Base-by-base conservation (phyloP, 768 basidiomycete genomes). In the Cystofilobasidium bisporidii region DNA sequence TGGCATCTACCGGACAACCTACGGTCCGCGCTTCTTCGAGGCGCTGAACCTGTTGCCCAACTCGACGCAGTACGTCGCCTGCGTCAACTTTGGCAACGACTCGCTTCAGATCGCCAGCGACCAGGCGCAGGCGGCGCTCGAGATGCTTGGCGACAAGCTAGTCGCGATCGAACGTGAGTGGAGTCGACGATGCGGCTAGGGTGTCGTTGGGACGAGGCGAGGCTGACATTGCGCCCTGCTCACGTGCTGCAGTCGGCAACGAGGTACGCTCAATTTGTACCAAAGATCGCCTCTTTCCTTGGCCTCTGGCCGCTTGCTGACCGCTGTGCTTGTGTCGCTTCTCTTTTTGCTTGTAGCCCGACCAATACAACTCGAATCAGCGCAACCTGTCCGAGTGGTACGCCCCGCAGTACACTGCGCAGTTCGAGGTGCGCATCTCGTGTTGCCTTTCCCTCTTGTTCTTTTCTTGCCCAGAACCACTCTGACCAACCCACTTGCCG, bases 21-120 rank as follows among this genome's bases (percentile, higher is more conserved):
- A 71, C 41, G 76, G 76, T 1, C 74, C 75, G 2, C 71, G 61
- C 4, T 72, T 71, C 59, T 76, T 75, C 62, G 72, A 74, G 40
- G 72, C 73, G 38, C 63, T 76, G 33, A 67, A 65, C 5, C 72
- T 73, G 6, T 72, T 77, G 56, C 74, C 74, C 1, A 67, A 72
- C 30, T 65, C 72, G 0, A 71, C 76, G 12, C 41, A 64, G 40
- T 72, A 74, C 61, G 72, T 76, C 10, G 67, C 73, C n/a, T 71
- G 69, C 28, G 73, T 76, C 40, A 77, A 77, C 69, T 71, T 77
- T 15, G 76, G 75, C 1, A 77, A 77, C 53, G 65, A 74, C 64
- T 72, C 76, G 20, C 71, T 75, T 43, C 65, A 67, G 9, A 72
- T 75, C 30, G 76, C 76, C 2, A 66, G 70, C 26, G 71, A 73